Conservation (phyloP, 495 filamentous ascomycete genomes). For the Diplogelasinospora grovesii region DNA sequence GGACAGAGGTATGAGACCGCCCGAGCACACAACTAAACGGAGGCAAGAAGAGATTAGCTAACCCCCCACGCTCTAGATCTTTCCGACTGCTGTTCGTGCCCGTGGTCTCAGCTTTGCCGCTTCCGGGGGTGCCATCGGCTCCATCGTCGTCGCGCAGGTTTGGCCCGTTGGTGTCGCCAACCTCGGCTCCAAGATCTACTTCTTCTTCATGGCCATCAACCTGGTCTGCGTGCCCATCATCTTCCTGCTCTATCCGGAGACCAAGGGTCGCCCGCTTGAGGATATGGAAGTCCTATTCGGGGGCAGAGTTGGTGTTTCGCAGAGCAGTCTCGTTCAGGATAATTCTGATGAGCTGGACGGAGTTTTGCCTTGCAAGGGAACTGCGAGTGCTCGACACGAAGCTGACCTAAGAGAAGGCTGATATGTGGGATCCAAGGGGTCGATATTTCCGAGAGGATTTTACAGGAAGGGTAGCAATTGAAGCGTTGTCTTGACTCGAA, state of each 20-base stretch:
- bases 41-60: conserved; percentile 1
- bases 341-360: conserved; percentile 3
- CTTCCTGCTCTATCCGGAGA: conserved; percentile 47
- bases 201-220: conserved; percentile 53
- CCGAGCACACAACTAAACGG: too few species aligned
- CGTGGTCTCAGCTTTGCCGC: conserved; percentile 47
- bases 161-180: conserved; percentile 45
- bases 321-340: conserved; percentile 4
- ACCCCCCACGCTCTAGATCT: conserved; percentile 30
- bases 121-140: conserved; percentile 44
- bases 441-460: too few species aligned
- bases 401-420: too few species aligned
- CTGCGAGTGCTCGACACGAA: too few species aligned
- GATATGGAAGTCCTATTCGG: conserved; percentile 49
- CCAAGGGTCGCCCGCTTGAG: conserved; percentile 44
- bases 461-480: too few species aligned
- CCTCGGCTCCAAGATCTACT: conserved; percentile 51
- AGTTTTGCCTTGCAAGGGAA: too few species aligned
- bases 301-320: conserved; percentile 6
- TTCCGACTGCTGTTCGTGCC: conserved; percentile 46
- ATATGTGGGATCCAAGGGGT: too few species aligned
- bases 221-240: conserved; percentile 43
- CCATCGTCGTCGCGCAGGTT: conserved; percentile 40
- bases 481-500: too few species aligned
- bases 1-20: conserved; percentile 39